phyloP scores from a whole-genome alignment of 768 basidiomycete genomes.

The Dentipellis fragilis region DNA sequence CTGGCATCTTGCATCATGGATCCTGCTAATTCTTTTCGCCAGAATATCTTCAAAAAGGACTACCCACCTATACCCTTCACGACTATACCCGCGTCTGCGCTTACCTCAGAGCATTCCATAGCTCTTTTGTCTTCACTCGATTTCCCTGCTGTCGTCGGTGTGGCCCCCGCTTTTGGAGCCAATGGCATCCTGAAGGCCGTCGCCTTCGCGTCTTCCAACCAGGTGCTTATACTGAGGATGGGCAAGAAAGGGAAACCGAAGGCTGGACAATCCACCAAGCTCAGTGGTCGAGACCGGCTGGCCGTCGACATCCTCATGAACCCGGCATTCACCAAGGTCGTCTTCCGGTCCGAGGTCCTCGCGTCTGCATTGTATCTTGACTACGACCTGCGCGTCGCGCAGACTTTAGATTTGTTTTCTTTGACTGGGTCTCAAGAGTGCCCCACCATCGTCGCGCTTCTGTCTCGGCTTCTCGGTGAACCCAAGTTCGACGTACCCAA shows the following conservation, averaged over 20 bases:
- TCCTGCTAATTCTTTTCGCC: no score
- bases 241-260: no score
- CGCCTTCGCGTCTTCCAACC: constrained; percentile 23
- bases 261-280: no score
- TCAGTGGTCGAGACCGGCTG: background rate
- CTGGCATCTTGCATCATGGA: no score
- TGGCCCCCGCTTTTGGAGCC: constrained; percentile 32
- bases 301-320: constrained; percentile 13
- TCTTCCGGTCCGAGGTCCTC: constrained; percentile 13
- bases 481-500: background rate
- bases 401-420: background rate
- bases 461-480: background rate
- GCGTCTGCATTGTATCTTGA: constrained; percentile 31
- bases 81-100: background rate
- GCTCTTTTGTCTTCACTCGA: background rate
- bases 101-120: background rate
- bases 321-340: background rate
- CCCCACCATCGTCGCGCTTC: no score
- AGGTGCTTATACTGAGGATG: no score
- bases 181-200: constrained; percentile 26
- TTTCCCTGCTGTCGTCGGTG: constrained; percentile 21
- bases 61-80: background rate
- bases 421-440: background rate
- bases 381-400: constrained; percentile 22
- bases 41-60: no score